Evolutionary conservation across 1,139 yeast genomes (phyloP).

Genomic region (Keqinozyma sinolaborantium): DNA sequence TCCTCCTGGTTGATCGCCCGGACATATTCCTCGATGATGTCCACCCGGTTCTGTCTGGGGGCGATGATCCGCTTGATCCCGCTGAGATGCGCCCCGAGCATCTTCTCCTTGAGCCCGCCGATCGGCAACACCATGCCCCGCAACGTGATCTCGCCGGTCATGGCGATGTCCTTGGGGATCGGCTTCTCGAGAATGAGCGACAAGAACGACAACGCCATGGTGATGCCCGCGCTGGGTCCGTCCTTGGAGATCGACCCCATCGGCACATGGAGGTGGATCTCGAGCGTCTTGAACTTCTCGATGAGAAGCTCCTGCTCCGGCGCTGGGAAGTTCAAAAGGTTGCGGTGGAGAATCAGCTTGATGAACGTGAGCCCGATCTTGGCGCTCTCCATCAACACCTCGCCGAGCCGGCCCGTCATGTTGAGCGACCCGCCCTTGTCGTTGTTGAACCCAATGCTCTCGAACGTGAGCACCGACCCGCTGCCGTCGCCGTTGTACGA

Average conservation of each 20-base stretch:
- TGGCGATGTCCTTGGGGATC: slow-evolving; percentile 69
- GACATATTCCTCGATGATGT: slow-evolving; percentile 59
- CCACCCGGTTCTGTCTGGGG: slow-evolving; percentile 70
- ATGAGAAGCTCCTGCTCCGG: slow-evolving; percentile 24
- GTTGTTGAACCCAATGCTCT: slow-evolving; percentile 57
- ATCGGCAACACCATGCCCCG: slow-evolving; percentile 85
- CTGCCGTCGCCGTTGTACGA: slow-evolving; percentile 88
- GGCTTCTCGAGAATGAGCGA: slow-evolving; percentile 68
- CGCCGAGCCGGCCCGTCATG: slow-evolving; percentile 83
- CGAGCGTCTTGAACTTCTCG: slow-evolving; percentile 48
- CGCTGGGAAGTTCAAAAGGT: slow-evolving; percentile 24
- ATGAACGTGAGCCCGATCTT: slow-evolving; percentile 76
- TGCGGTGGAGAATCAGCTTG: slow-evolving; percentile 49
- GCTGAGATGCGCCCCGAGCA: slow-evolving; percentile 79
- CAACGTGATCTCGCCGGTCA: slow-evolving; percentile 92
- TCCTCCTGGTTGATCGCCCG: slow-evolving; percentile 30
- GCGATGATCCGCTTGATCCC: slow-evolving; percentile 57
- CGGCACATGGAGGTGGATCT: slow-evolving; percentile 84
- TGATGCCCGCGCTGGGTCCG: slow-evolving; percentile 92
- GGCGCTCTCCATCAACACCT: slow-evolving; percentile 78
- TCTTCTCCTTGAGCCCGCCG: slow-evolving; percentile 85
- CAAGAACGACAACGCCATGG: slow-evolving; percentile 78
- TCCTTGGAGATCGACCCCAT: slow-evolving; percentile 87
- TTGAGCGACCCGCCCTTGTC: slow-evolving; percentile 40
- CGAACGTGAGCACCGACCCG: slow-evolving; percentile 80